Base-by-base conservation (phyloP, 495 filamentous ascomycete species). In the Cercophora scortea region DNA sequence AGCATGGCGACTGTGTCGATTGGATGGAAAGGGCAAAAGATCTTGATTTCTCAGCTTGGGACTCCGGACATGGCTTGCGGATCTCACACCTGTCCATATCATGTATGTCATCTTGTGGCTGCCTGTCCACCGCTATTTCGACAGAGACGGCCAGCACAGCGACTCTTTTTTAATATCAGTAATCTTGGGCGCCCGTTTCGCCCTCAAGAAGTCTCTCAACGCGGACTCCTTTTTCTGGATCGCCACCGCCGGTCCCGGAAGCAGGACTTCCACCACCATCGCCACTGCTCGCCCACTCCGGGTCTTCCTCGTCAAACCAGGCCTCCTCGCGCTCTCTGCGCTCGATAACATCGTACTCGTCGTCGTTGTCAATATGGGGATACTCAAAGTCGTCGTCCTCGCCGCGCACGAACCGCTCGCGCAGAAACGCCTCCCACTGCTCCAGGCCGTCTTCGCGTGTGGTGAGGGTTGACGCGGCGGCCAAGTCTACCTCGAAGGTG, bases 131-230 rank as follows among this genome's bases (percentile, higher is more conserved):
- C 33, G 7, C 34, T 19, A n/a, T 38, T n/a, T 32, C 36, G 19
- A 32, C 18, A 46, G 5, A 32, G 18, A 43, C 10, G 41, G 9
- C 11, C 0, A 46, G 32, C 44, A 46, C 6, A 13, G 7, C 10
- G 36, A 13, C 8, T 38, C 13, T 38, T 10, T 38, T 38, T 38
- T 13, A 5, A 17, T 6, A 25, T 79, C 66, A 93, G 52, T 83
- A 94, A 67, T 94, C 89, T 62, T 92, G 87, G 36, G 92, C 71
- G 1, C 89, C 89, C 16, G 88, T 92, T 68, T 92, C 82, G 4
- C 88, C 86, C 25, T 66, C 69, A 15, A 86, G 59, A 18, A 58
- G 34, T 35, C 57, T 54, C 13, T 67, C 64, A 39, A 60, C 44
- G 15, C 32, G 32, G 36, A 39, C 36, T 0, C 39, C 71, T 13